Percentiles rank a stretch among this genome's conserved stretches.
phyloP scores from a whole-genome alignment of 2,329 filamentous ascomycete genomes.

The Furcasterigmium sp. region DNA sequence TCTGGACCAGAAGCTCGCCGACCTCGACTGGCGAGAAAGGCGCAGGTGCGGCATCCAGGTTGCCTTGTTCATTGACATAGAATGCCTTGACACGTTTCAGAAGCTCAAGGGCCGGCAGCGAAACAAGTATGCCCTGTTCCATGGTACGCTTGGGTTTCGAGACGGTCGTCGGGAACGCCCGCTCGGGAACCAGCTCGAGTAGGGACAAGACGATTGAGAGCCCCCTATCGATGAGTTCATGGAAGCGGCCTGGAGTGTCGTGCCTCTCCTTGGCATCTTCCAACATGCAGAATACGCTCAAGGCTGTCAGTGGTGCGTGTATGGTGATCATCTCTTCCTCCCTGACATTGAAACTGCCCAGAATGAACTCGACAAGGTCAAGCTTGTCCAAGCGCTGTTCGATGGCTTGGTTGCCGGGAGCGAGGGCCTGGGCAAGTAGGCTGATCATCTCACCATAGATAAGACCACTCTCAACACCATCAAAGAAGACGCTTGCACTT shows the following conservation, averaged over 20 bases:
- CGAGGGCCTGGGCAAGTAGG: constrained; percentile 58
- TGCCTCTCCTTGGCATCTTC: constrained; percentile 42
- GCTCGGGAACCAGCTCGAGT: constrained; percentile 59
- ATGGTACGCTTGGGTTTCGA: constrained; percentile 14
- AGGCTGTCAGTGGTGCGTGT: constrained; percentile 71
- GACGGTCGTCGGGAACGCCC: constrained; percentile 45
- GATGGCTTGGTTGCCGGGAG: constrained; percentile 33
- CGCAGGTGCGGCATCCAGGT: constrained; percentile 53
- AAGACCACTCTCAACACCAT: constrained; percentile 88
- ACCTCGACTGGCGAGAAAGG: constrained; percentile 53
- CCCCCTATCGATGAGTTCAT: constrained; percentile 24
- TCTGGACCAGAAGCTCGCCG: constrained; percentile 59
- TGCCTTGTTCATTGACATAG: constrained; percentile 66
- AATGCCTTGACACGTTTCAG: constrained; percentile 59
- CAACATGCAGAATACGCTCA: constrained; percentile 60
- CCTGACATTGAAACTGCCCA: constrained; percentile 83
- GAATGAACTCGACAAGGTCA: constrained; percentile 72
- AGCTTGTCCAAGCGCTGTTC: constrained; percentile 58
- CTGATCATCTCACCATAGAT: constrained; percentile 82
- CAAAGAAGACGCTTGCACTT: constrained; percentile 94
- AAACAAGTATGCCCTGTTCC: constrained; percentile 19
- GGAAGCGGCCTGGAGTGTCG: constrained; percentile 5
- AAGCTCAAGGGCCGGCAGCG: constrained; percentile 43
- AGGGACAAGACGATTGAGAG: constrained; percentile 50
- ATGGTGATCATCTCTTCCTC: constrained; percentile 93